Evolutionary conservation across 345 rosid species (phyloP).

Genomic region (Ricinus communis): DNA sequence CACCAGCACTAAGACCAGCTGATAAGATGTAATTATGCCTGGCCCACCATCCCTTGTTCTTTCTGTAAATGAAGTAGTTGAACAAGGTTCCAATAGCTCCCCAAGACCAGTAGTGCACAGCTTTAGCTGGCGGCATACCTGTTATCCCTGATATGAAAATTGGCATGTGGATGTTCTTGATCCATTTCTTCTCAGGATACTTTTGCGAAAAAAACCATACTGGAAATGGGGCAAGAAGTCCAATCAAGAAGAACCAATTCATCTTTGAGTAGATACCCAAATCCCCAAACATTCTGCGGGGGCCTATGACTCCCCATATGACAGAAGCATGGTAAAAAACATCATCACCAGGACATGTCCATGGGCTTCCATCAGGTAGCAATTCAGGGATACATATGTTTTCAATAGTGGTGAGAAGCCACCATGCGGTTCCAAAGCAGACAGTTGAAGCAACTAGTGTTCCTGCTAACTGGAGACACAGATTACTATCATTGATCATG

Average conservation of each 20-base stretch:
- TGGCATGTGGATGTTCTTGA: constrained; percentile 58
- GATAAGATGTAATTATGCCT: constrained; percentile 66
- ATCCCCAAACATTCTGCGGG: constrained; percentile 64
- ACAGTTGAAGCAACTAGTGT: constrained; percentile 64
- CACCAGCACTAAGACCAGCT: constrained; percentile 79
- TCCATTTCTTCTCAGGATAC: constrained; percentile 71
- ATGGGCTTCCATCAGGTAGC: constrained; percentile 73
- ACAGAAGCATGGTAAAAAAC: constrained; percentile 87
- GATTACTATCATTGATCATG: background rate
- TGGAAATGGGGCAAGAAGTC: constrained; percentile 69
- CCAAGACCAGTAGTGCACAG: constrained; percentile 65
- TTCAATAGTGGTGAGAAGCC: constrained; percentile 53
- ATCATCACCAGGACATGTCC: constrained; percentile 76
- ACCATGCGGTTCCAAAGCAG: constrained; percentile 76
- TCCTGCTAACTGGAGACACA: constrained; percentile 44
- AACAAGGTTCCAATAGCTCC: constrained; percentile 62
- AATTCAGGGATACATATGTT: constrained; percentile 57
- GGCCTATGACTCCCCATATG: constrained; percentile 90
- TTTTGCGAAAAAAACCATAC: constrained; percentile 53
- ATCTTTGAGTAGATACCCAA: constrained; percentile 53
- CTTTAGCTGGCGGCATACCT: constrained; percentile 58
- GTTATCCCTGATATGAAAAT: constrained; percentile 47
- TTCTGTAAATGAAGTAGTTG: constrained; percentile 59
- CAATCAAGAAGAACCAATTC: constrained; percentile 89
- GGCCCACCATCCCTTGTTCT: constrained; percentile 73